Conservation (phyloP, 192 early-diverging fungal genomes). For the Entomortierella beljakovae region DNA sequence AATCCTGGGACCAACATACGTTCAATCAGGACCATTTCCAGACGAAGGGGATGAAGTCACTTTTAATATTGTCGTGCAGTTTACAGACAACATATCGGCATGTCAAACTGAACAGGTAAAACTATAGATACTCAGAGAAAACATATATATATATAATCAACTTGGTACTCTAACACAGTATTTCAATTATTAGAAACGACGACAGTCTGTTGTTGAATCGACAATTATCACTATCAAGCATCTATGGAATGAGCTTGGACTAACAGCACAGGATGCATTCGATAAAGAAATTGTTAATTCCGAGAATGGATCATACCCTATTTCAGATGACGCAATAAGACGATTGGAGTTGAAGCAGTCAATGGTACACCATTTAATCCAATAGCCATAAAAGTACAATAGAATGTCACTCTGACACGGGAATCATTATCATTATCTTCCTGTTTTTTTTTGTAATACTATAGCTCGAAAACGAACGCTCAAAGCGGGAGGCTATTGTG, state of each 20-base stretch:
- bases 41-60: slow-evolving; percentile 31
- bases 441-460: background rate
- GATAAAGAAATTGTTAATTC: slow-evolving; percentile 27
- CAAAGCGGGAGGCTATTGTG: slow-evolving; percentile 20
- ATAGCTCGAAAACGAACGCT: slow-evolving; percentile 39
- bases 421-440: background rate
- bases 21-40: slow-evolving; percentile 35
- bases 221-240: slow-evolving; percentile 24
- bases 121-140: background rate
- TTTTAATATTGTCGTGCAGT: slow-evolving; percentile 28
- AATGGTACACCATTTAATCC: slow-evolving; percentile 2
- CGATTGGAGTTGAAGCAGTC: slow-evolving; percentile 28
- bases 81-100: slow-evolving; percentile 31
- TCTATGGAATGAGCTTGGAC: slow-evolving; percentile 41
- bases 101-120: slow-evolving; percentile 42
- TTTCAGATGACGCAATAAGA: slow-evolving; percentile 33
- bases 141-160: background rate
- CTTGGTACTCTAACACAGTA: slow-evolving; percentile 1
- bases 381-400: no score
- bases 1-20: slow-evolving; percentile 38
- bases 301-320: background rate
- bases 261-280: slow-evolving; percentile 25
- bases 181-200: slow-evolving; percentile 16
- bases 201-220: slow-evolving; percentile 15
- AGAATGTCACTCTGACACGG: background rate